Base-by-base conservation (phyloP, 192 early-diverging fungal species). In the Coemansia sp. region DNA sequence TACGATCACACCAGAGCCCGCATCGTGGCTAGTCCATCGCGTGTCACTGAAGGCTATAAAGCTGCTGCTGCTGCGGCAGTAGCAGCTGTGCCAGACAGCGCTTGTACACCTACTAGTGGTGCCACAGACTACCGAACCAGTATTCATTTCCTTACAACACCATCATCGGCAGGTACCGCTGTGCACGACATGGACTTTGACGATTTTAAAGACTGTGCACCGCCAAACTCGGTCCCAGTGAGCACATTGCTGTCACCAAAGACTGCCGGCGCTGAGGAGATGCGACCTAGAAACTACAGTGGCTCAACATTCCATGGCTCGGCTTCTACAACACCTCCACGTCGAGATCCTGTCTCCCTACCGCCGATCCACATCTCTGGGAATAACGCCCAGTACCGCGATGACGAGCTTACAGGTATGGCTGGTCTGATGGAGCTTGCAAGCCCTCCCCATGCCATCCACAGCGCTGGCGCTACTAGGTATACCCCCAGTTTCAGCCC, bases 391-490 rank as follows among this genome's bases (percentile, higher is more conserved):
- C 44, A 62, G 51, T 80, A 80, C 58, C 65, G 77, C 62, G 77
- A 80, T 27, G 77, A 80, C 58, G 77, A 80, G 62, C 64, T 80
- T 21, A 74, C 77, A 0, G 77, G 77, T 9, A 80, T 80, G 77
- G 72, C 71, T 2, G 77, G 77, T 21, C 65, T 80, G 68, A 80
- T 80, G 77, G 77, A 80, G 65, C 72, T 80, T 12, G 68, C 77
- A 12, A 61, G 67, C 25, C 72, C 76, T 18, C 55, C 62, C 55
- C 32, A 56, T 28, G 52, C 49, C 8, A 62, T 47, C 6, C 74
- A 60, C 52, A 62, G 67, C 64, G 38, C 56, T 16, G 74, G 68
- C 30, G 51, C 74, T 10, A 47, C 53, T 41, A 60, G 44, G 27
- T 64, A 58, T 5, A 23, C 54, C 34, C 34, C 58, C 16, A 28